Percentiles rank a stretch among this genome's conserved stretches.
These are phyloP conservation scores for Aureococcus anophagefferens DNA, from an alignment of 108 stramenopile species.

Conservation along the genomic window DNA sequence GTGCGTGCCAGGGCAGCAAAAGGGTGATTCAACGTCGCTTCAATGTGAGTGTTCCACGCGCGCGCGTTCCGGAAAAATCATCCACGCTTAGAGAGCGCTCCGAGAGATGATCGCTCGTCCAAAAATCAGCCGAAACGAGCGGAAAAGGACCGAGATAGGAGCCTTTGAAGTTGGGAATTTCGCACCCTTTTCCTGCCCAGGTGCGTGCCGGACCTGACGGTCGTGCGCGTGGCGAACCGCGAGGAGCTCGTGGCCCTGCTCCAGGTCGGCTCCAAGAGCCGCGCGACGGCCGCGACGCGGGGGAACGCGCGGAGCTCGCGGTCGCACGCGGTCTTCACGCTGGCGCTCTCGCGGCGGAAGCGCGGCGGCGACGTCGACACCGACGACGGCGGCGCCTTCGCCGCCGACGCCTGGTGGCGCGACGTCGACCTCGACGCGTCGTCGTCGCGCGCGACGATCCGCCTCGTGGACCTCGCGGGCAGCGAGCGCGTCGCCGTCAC, in stretches of 20 bases:
- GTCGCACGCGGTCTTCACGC: slow-evolving; percentile 36
- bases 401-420: background rate
- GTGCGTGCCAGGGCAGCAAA: no score
- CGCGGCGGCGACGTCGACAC: slow-evolving; percentile 3
- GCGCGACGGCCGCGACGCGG: slow-evolving; percentile 7
- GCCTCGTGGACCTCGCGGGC: slow-evolving; percentile 18
- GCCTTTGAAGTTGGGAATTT: no score
- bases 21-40: no score
- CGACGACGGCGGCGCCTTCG: slow-evolving; percentile 13
- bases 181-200: no score
- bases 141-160: no score
- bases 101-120: no score
- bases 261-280: background rate
- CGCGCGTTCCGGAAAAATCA: no score
- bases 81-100: no score
- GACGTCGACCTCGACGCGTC: background rate
- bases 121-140: no score
- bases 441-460: slow-evolving; percentile 6
- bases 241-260: background rate
- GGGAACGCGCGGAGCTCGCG: slow-evolving; percentile 12
- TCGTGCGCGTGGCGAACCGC: background rate
- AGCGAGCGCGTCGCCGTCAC: slow-evolving; percentile 16
- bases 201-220: background rate
- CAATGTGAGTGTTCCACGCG: no score
- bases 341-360: background rate